Evolutionary conservation across 2,329 filamentous ascomycete species (phyloP), one percentile per base, ranked within the genome.

Genomic region (Talaromyces sp.): DNA sequence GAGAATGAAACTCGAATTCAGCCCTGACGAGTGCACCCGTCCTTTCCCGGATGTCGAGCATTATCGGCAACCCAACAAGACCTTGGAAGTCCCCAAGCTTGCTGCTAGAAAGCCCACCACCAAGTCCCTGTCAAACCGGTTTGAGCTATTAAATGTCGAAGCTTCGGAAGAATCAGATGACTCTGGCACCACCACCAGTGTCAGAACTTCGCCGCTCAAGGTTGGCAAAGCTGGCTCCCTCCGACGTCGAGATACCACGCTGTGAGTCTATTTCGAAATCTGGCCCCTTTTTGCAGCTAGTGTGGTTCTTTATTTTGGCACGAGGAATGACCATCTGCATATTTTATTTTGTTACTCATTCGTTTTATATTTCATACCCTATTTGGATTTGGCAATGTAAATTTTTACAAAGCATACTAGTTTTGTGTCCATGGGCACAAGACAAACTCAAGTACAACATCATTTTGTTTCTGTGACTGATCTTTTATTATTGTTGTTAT

Each of bases 11-110:
- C 88, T 96, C 65, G 85, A 88, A 14, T 93, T 86, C 82, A 86
- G 82, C 63, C 73, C 78, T 0, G 91, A 96, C 67, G 89, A 93
- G 66, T 96, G 91, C 69, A 83, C 84, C 41, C 81, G 83, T 59
- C 81, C 86, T 0, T 71, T 88, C 54, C 77, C 78, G 49, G 72
- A 65, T 56, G 64, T 64, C 38, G 55, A 56, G 24, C 9, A 43
- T 5, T 24, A 26, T 26, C 53, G 29, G 11, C 17, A 35, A 43
- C 13, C 7, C 32, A 46, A 13, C 58, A 29, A 46, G 27, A 46
- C 27, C 43, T 17, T 19, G 29, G 64, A 63, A 43, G 68, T 71
- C 21, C 66, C 64, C 10, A 35, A 14, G 21, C 55, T 67, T 11
- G 63, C 65, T 11, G 63, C 65, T 13, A 63, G 70, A n/a, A 78